Percentiles rank a stretch among this genome's conserved stretches.
Conservation (phyloP, 768 basidiomycete genomes). For the Amanita pallidorosea region DNA sequence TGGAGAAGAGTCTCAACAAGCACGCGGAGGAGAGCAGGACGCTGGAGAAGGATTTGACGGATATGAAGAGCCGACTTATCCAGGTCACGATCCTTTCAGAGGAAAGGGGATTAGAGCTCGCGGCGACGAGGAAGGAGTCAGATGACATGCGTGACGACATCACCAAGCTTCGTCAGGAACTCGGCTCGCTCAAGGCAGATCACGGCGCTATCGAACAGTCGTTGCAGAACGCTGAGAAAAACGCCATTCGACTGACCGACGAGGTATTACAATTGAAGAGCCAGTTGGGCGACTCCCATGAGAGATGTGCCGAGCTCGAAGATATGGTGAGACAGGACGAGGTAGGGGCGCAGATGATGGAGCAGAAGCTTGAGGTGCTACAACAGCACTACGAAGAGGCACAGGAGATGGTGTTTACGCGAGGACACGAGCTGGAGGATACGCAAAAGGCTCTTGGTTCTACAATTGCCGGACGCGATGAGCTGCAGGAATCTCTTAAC, state of each 20-base stretch:
- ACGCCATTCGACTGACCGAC: not conserved
- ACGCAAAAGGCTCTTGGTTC: not conserved
- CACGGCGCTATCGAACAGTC: not conserved
- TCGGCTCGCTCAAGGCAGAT: not conserved
- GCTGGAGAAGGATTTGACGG: not conserved
- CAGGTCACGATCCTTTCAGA: slow-evolving; percentile 1
- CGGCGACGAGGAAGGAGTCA: not conserved
- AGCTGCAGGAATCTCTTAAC: not conserved
- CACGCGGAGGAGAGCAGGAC: not conserved
- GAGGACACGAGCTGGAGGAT: slow-evolving; percentile 2
- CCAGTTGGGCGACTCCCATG: not conserved
- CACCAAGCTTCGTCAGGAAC: slow-evolving; percentile 1
- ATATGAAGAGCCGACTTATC: slow-evolving; percentile 1
- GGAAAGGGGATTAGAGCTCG: slow-evolving; percentile 2
- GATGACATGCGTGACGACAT: slow-evolving; percentile 4
- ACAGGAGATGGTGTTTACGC: not conserved
- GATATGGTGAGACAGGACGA: not conserved
- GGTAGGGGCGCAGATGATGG: not conserved
- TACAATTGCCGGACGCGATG: not conserved
- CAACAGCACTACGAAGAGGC: slow-evolving; percentile 1
- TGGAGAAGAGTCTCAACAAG: slow-evolving; percentile 4
- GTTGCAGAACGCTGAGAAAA: slow-evolving; percentile 1
- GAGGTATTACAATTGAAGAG: not conserved
- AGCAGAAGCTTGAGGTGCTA: not conserved
- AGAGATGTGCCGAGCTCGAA: slow-evolving; percentile 1